These are phyloP conservation scores for Ceratobasidium sp. DNA, from an alignment of 1,284 basidiomycete genomes.

Conservation along the genomic window DNA sequence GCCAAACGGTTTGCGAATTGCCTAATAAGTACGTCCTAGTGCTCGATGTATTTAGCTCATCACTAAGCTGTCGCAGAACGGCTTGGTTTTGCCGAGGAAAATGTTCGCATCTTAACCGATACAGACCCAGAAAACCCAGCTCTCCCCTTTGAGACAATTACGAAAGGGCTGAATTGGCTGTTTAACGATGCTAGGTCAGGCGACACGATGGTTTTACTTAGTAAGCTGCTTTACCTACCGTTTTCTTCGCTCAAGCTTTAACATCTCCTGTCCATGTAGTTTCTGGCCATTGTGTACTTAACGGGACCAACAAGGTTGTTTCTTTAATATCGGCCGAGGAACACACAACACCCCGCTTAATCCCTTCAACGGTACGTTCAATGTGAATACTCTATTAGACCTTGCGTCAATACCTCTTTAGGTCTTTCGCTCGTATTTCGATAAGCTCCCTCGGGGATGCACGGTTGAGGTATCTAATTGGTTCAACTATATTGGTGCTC, in stretches of 20 bases:
- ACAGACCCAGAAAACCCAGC: not conserved
- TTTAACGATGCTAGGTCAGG: slow-evolving; percentile 2
- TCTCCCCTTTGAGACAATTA: slow-evolving; percentile 1
- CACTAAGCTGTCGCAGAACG: not conserved
- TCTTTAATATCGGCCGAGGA: slow-evolving; percentile 14
- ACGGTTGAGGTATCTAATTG: slow-evolving; percentile 24
- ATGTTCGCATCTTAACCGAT: slow-evolving; percentile 16
- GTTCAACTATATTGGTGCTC: not conserved
- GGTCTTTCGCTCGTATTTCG: slow-evolving; percentile 28
- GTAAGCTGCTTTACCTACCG: not conserved
- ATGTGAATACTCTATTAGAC: not conserved
- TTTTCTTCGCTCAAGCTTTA: not conserved
- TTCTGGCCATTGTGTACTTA: slow-evolving; percentile 30
- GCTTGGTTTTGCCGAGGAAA: not conserved
- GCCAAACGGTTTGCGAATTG: slow-evolving; percentile 21
- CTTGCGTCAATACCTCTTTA: not conserved
- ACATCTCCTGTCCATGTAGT: not conserved
- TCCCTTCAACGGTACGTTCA: slow-evolving; percentile 32
- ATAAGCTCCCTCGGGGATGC: slow-evolving; percentile 28
- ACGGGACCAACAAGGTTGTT: slow-evolving; percentile 20
- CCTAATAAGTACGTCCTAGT: slow-evolving; percentile 10
- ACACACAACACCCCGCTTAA: not conserved
- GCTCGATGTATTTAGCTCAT: not conserved
- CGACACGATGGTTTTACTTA: slow-evolving; percentile 26
- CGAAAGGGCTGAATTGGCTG: not conserved